phyloP scores from a whole-genome alignment of 192 early-diverging fungal species.

The Gorgonomyces haynaldii region DNA sequence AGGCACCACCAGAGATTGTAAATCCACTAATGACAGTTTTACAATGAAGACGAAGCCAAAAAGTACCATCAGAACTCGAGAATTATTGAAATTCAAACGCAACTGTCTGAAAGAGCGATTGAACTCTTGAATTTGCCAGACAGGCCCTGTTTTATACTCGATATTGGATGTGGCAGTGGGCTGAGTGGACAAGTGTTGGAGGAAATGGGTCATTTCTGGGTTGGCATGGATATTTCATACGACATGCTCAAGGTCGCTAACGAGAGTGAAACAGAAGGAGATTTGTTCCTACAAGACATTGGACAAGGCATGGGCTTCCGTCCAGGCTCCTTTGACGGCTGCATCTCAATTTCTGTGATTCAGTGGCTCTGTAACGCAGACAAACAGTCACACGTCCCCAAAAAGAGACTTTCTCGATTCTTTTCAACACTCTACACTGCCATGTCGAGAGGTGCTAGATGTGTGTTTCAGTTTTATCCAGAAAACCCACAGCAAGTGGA shows the following conservation, averaged over 20 bases:
- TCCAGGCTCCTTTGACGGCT: conserved; percentile 93
- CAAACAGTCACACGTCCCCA: conserved; percentile 73
- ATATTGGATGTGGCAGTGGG: conserved; percentile 97
- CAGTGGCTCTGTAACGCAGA: conserved; percentile 99
- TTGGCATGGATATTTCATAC: conserved; percentile 89
- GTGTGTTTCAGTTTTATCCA: conserved; percentile 97
- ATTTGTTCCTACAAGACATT: conserved; percentile 90
- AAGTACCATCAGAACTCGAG: conserved; percentile 95
- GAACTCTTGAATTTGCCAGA: conserved; percentile 81
- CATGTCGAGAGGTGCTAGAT: conserved; percentile 75
- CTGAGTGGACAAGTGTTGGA: conserved; percentile 89
- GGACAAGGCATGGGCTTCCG: conserved; percentile 89
- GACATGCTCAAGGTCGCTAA: conserved; percentile 89
- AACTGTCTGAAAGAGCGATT: conserved; percentile 84
- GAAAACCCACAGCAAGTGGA: conserved; percentile 92
- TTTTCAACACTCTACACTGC: conserved; percentile 89
- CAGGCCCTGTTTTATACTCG: conserved; percentile 64
- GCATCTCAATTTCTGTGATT: conserved; percentile 86
- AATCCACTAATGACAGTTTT: conserved; percentile 53
- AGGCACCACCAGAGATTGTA: conserved; percentile 93
- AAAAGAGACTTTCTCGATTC: conserved; percentile 72
- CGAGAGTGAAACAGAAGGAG: conserved; percentile 88
- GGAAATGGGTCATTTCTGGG: conserved; percentile 93
- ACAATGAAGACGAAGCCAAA: conserved; percentile 82
- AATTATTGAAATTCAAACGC: conserved; percentile 84